Conservation (phyloP, 2,329 filamentous ascomycete species). For the Xylogone sp. region DNA sequence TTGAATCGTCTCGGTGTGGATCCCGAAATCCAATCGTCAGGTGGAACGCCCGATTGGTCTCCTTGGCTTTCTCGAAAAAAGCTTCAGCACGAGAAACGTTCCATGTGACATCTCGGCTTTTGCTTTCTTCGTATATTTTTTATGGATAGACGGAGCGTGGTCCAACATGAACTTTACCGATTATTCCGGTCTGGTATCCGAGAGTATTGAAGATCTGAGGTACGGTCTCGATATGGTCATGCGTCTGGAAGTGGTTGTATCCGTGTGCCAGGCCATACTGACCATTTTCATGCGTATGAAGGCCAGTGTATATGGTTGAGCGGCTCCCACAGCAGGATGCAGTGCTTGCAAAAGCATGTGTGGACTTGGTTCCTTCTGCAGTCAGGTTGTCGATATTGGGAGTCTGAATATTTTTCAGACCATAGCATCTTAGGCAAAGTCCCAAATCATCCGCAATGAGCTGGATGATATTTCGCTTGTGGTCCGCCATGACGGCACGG, state of each 20-base stretch:
- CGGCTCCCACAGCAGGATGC: slow-evolving; percentile 46
- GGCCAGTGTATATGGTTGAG: slow-evolving; percentile 44
- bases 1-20: slow-evolving; percentile 38
- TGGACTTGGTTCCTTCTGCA: slow-evolving; percentile 31
- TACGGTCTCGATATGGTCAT: slow-evolving; percentile 38
- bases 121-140: slow-evolving; percentile 35
- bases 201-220: slow-evolving; percentile 34
- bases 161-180: slow-evolving; percentile 46
- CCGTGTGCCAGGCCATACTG: slow-evolving; percentile 39
- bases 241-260: slow-evolving; percentile 39
- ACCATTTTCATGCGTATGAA: slow-evolving; percentile 45
- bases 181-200: slow-evolving; percentile 42
- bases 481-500: too few relatives aligned
- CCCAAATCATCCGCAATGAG: slow-evolving; percentile 42
- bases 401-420: slow-evolving; percentile 25
- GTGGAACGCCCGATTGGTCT: slow-evolving; percentile 33
- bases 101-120: slow-evolving; percentile 38
- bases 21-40: slow-evolving; percentile 44
- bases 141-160: slow-evolving; percentile 37
- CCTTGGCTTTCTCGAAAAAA: slow-evolving; percentile 34
- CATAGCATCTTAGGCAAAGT: slow-evolving; percentile 33
- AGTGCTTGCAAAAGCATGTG: slow-evolving; percentile 40
- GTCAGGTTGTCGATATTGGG: slow-evolving; percentile 40
- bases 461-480: too few relatives aligned
- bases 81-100: slow-evolving; percentile 33